Conservation (phyloP, 495 filamentous ascomycete genomes). For the Gamarada debralockiae region DNA sequence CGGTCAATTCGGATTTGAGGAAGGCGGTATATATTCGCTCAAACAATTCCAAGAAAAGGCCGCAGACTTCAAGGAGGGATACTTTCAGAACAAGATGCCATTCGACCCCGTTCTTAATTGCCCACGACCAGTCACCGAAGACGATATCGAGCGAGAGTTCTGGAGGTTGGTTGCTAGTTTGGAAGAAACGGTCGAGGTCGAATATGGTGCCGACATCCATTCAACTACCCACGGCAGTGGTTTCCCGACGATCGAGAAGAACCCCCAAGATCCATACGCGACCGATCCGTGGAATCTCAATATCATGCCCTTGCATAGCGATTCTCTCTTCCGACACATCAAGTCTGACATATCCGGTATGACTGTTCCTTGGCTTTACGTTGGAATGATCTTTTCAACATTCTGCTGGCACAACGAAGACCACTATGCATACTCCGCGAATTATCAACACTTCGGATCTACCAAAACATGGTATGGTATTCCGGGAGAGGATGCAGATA, state of each 20-base stretch:
- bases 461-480: conserved; percentile 99
- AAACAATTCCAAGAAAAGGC: conserved; percentile 97
- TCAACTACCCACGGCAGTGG: conserved; percentile 97
- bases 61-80: conserved; percentile 85
- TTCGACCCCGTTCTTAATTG: conserved; percentile 81
- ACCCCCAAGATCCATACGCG: conserved; percentile 80
- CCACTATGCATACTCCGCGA: conserved; percentile 96
- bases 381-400: conserved; percentile 99
- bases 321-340: conserved; percentile 94
- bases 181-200: conserved; percentile 93
- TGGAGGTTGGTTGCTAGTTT: conserved; percentile 91
- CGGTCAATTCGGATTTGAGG: conserved; percentile 95
- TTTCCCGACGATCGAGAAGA: conserved; percentile 91
- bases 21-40: conserved; percentile 93
- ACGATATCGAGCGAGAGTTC: conserved; percentile 96
- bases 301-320: conserved; percentile 82
- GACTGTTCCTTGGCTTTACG: conserved; percentile 99
- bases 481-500: conserved; percentile 85
- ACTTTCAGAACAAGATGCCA: conserved; percentile 89
- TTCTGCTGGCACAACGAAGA: conserved; percentile 99
- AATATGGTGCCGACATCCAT: conserved; percentile 98
- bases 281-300: conserved; percentile 96
- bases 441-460: conserved; percentile 97
- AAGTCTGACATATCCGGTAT: conserved; percentile 99
- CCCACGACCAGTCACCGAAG: conserved; percentile 78